Evolutionary conservation across 23 red algal genomes (phyloP), one percentile per base, ranked within the genome.

Genomic region (Gracilaria domingensis): DNA sequence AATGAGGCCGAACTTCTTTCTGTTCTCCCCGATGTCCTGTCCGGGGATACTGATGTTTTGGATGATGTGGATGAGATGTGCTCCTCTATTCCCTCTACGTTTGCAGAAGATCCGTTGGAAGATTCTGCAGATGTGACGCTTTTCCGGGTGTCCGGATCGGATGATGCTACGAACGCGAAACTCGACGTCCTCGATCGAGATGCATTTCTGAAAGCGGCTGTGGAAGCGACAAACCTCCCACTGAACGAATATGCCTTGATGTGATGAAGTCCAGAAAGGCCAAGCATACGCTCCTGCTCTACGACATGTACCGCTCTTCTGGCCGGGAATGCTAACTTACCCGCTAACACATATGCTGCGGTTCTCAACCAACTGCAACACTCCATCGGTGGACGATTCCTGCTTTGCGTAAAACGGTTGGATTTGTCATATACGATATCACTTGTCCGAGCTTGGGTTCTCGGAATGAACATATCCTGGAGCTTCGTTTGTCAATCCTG

Each of bases 121-220:
- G 69, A 44, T 21, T 47, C 35, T 1, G 14, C 69, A 40, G 69
- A 51, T 36, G 65, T 70, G 34, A 65, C 44, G 50, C 55, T 56
- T 0, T 64, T 79, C 24, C 34, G 80, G 50, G 86, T 55, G 50
- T 18, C 50, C 18, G 51, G 86, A 28, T 54, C 86, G 49, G 86
- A 89, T 0, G 55, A 79, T 55, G 72, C 48, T 34, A 54, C 42
- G 21, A 71, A 78, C 57, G 86, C 70, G 23, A 54, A 51, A 60
- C 26, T 89, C 51, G 72, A 78, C 8, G 26, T 21, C 5, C 14
- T 79, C 1, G 86, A 28, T 49, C 48, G 42, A 47, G 55, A 37
- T 47, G 86, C 33, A n/a, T 45, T 36, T 2, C 69, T 75, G 36
- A 40, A 47, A 47, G 69, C 69, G 20, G 69, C 69, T 75, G 69